Evolutionary conservation across 2,329 filamentous ascomycete species (phyloP).

Genomic region (Penicillium nordicum): DNA sequence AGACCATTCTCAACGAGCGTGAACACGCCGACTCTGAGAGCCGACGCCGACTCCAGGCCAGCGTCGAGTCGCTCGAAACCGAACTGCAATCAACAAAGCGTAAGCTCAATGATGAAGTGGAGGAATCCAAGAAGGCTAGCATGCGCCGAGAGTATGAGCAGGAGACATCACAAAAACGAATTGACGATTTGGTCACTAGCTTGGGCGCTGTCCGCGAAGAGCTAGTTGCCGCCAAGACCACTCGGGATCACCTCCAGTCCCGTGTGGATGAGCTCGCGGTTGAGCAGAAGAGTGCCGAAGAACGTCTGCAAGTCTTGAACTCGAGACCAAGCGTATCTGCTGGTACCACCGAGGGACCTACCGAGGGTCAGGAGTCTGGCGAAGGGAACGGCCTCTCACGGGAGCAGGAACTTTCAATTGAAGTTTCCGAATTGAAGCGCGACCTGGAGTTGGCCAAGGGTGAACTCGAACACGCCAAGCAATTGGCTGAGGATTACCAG

Average conservation of each 20-base stretch:
- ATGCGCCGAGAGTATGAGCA: slow-evolving; percentile 87
- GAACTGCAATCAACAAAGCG: slow-evolving; percentile 77
- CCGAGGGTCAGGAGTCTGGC: slow-evolving; percentile 45
- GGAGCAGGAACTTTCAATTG: slow-evolving; percentile 76
- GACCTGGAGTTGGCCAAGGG: slow-evolving; percentile 77
- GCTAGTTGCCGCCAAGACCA: slow-evolving; percentile 79
- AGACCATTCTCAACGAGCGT: slow-evolving; percentile 87
- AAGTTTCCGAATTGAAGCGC: slow-evolving; percentile 81
- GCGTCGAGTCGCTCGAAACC: slow-evolving; percentile 72
- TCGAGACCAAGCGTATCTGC: slow-evolving; percentile 68
- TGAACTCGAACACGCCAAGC: slow-evolving; percentile 76
- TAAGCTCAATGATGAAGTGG: slow-evolving; percentile 76
- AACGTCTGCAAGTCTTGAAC: slow-evolving; percentile 76
- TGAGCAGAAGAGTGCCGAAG: slow-evolving; percentile 83
- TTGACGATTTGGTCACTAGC: slow-evolving; percentile 83
- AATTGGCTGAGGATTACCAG: slow-evolving; percentile 82
- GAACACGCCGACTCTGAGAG: slow-evolving; percentile 79
- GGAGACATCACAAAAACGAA: slow-evolving; percentile 81
- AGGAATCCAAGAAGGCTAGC: slow-evolving; percentile 78
- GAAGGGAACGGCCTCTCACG: slow-evolving; percentile 59
- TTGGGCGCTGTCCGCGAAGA: slow-evolving; percentile 81
- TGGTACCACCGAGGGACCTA: slow-evolving; percentile 41
- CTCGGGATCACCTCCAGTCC: slow-evolving; percentile 80
- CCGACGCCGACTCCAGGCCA: slow-evolving; percentile 72
- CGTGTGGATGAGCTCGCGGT: slow-evolving; percentile 85